Evolutionary conservation across 2,329 filamentous ascomycete genomes (phyloP), one percentile per base, ranked within the genome.

Genomic region (Penicillium expansum): DNA sequence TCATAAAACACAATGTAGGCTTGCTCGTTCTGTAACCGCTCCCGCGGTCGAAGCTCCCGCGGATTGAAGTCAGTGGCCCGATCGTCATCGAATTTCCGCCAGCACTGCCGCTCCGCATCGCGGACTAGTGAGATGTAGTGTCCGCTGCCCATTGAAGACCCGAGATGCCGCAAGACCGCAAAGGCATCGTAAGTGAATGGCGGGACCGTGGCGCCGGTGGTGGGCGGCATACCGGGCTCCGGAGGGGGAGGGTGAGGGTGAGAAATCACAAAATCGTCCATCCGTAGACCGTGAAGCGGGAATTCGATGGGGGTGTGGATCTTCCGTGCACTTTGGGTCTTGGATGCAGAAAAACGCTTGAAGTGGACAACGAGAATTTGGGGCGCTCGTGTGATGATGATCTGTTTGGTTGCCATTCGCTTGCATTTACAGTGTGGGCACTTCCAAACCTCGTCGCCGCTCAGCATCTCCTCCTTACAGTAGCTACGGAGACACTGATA

Each of bases 161-260:
- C 92, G 4, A 84, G 75, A 71, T 97, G 92, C 60, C 89, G 82
- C 52, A 95, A 84, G 7, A 97, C 88, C 2, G 87, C 93, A 70
- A 96, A 97, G 51, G 90, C 87, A 69, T 96, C 88, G 73, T 97
- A 99, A 5, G 80, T 77, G 68, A 89, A 91, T 0, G 89, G 87
- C 0, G 72, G 71, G 51, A 69, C 77, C 54, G 66, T 76, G 52
- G 66, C 79, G 77, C 48, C 80, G 74, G 35, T 72, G 70, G 64
- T 83, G 71, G 63, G 83, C 74, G 39, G 87, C 84, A 29, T 83
- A 77, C 48, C 55, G 52, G 61, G 52, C 41, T 60, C 71, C 48
- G 60, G 53, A 29, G 60, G 67, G 35, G 67, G 69, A n/a, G 69
- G 66, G 20, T 63, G 58, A 30, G 77, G 68, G 44, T 80, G 75